A percentile compares a stretch with the other conserved stretches of the same genome.
Evolutionary conservation across 2,329 filamentous ascomycete species (phyloP).

Genomic region (Calonectria ilicicola): DNA sequence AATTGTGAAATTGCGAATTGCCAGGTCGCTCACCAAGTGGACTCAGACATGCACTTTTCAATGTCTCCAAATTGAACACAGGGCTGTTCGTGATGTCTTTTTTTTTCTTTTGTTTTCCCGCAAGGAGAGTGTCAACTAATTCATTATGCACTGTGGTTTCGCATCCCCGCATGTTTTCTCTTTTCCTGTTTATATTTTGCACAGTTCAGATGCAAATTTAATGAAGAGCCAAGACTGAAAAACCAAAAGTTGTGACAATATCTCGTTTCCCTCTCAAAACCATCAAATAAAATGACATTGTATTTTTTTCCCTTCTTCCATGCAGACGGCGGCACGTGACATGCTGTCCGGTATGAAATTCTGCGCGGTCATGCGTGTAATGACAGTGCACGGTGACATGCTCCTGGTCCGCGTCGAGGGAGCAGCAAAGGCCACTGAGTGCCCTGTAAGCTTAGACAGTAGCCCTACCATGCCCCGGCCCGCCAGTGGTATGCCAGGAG

Average conservation of each 20-base stretch:
- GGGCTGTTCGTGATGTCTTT: background rate
- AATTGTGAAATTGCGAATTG: background rate
- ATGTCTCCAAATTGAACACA: background rate
- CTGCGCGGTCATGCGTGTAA: conserved; percentile 1
- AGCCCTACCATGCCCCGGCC: conserved; percentile 20
- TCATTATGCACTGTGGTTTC: background rate
- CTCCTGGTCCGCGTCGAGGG: background rate
- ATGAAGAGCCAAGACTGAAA: background rate
- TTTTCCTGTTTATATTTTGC: background rate
- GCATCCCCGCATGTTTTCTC: background rate
- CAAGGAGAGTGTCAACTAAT: background rate
- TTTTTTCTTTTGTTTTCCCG: background rate
- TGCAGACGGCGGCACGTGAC: background rate
- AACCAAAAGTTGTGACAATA: background rate
- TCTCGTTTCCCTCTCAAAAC: background rate
- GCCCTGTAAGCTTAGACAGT: conserved; percentile 6
- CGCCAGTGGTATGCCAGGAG: conserved; percentile 30
- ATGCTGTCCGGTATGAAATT: background rate
- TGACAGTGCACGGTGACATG: background rate
- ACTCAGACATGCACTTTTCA: background rate
- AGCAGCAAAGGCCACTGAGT: background rate
- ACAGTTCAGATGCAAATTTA: no score
- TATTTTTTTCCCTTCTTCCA: background rate
- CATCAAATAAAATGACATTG: background rate
- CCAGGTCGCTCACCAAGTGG: background rate